These are phyloP conservation scores for Vigna unguiculata DNA, from an alignment of 306 rosid genomes.

Conservation along the genomic window DNA sequence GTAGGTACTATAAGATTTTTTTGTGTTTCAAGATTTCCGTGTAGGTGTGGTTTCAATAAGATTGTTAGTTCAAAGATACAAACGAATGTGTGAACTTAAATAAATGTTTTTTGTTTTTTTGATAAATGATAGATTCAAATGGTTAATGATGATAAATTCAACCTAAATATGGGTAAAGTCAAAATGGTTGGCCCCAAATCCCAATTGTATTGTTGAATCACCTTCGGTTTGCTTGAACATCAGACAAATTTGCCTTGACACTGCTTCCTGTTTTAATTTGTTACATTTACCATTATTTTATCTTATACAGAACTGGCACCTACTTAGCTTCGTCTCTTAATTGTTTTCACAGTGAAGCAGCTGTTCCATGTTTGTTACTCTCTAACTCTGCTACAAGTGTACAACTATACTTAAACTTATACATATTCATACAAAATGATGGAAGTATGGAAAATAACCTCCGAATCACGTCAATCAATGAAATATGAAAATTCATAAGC, in stretches of 20 bases:
- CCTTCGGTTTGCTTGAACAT: slow-evolving; percentile 6
- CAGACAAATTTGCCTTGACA: slow-evolving; percentile 19
- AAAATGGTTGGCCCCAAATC: background rate
- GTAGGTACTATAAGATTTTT: background rate
- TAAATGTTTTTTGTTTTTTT: background rate
- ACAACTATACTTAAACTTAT: background rate
- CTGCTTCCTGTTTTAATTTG: background rate
- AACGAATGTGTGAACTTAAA: background rate
- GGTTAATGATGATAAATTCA: background rate
- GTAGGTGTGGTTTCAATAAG: background rate
- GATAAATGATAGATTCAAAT: background rate
- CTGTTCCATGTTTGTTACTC: background rate
- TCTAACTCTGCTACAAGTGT: background rate
- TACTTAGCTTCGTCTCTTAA: background rate
- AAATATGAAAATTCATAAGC: background rate
- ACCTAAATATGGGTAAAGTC: background rate
- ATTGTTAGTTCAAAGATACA: slow-evolving; percentile 2
- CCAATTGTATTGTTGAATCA: slow-evolving; percentile 14
- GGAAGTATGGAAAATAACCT: background rate
- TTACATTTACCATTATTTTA: background rate
- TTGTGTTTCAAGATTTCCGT: background rate
- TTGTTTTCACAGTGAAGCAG: background rate
- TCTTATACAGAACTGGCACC: background rate
- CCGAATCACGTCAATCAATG: background rate
- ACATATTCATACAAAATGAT: background rate